These are phyloP conservation scores for Globisporangium cederbergense DNA, from an alignment of 352 stramenopile genomes.

Conservation along the genomic window DNA sequence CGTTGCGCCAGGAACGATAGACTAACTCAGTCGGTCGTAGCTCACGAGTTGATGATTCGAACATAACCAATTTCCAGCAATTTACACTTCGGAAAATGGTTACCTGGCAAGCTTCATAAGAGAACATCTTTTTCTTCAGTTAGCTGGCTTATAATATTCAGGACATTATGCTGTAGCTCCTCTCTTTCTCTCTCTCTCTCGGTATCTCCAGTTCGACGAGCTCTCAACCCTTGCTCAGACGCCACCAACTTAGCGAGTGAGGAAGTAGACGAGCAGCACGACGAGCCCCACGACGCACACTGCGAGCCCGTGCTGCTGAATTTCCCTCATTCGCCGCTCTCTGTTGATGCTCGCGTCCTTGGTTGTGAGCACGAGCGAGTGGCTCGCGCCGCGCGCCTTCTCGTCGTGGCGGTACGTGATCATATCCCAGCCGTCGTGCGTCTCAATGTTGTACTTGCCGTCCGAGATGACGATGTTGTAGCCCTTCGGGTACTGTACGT, in stretches of 20 bases:
- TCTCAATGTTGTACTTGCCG: conserved; percentile 43
- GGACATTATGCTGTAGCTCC: too few species aligned
- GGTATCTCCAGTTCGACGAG: neutral
- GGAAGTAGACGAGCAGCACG: conserved; percentile 31
- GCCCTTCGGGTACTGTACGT: conserved; percentile 67
- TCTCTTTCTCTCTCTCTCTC: neutral
- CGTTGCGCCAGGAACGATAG: too few species aligned
- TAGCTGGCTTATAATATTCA: too few species aligned
- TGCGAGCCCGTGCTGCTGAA: conserved; percentile 18
- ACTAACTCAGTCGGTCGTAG: too few species aligned
- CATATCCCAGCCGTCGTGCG: conserved; percentile 56
- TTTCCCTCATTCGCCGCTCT: conserved; percentile 20
- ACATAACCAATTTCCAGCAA: too few species aligned
- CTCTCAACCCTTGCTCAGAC: neutral
- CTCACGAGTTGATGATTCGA: too few species aligned
- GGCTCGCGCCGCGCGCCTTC: conserved; percentile 15
- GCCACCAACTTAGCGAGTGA: conserved; percentile 13
- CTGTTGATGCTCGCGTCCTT: conserved; percentile 41
- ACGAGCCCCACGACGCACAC: conserved; percentile 19
- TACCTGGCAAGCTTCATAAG: too few species aligned
- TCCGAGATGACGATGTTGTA: conserved; percentile 58
- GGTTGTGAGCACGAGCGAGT: conserved; percentile 44
- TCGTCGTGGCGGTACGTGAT: conserved; percentile 57
- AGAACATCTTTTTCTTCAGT: too few species aligned
- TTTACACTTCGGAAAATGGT: too few species aligned